Base-by-base conservation (phyloP, 2,329 filamentous ascomycete genomes). In the Pseudonectria foliicola region DNA sequence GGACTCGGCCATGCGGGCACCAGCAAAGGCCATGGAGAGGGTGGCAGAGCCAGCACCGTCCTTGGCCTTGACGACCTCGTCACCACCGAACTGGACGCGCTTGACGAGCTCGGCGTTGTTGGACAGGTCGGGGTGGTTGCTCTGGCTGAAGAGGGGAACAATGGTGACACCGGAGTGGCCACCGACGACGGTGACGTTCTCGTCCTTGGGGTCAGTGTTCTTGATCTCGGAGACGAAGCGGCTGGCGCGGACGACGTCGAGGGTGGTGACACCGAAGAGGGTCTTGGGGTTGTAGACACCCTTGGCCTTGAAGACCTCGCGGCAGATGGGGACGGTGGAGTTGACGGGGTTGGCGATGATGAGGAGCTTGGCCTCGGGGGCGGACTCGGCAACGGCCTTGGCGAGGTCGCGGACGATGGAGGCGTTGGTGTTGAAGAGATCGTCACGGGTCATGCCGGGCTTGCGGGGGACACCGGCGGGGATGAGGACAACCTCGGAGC, bases 381-480 rank as follows among this genome's bases (percentile, higher is more conserved):
- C 77, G 53, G 85, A 77, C 59, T 94, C 80, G 59, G 92, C 92
- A 60, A 80, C 81, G 57, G 88, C 89, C 80, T 95, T 94, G 71
- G 90, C 89, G 50, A 98, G 81, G 70, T 96, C 92, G 61, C 90
- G 89, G 64, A 98, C 92, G 66, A 98, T 98, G 64, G 87, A 94
- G 67, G 92, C 92, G 70, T 98, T 98, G 77, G 90, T 98, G 82
- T 96, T 96, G 88, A 98, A 98, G 49, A 98, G 83, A 66, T 98
- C 90, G 70, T 98, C 92, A 76, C 92, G 89, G 71, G 85, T 94
- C 92, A 98, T 98, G 71, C 92, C 92, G 64, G 92, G 92, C 80
- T 95, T 95, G 73, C 92, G 88, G 62, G 92, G 92, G 52, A 98
- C 90, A 76, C 92, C 92, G 59, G 92, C 92, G 60, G 92, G 92